These are phyloP conservation scores for Brassica balearica DNA, from an alignment of 441 rosid genomes.

Conservation along the genomic window DNA sequence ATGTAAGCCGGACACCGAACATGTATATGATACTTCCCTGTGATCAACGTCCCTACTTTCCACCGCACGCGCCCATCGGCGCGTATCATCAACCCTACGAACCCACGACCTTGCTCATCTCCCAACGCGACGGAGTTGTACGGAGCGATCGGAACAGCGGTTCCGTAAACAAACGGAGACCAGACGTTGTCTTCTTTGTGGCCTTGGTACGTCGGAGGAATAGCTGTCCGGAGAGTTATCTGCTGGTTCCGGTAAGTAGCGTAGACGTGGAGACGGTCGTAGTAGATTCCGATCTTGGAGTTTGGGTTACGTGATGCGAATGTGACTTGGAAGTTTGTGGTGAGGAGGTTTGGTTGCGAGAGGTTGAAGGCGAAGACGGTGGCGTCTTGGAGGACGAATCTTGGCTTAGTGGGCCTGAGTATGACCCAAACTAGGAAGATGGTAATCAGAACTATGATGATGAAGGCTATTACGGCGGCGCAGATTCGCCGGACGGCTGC, in stretches of 20 bases:
- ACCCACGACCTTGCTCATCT: conserved; percentile 62
- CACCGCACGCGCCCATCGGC: conserved; percentile 87
- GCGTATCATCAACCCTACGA: conserved; percentile 56
- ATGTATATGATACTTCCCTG: conserved; percentile 65
- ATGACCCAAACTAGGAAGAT: conserved; percentile 77
- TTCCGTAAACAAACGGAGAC: conserved; percentile 80
- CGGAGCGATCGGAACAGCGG: conserved; percentile 75
- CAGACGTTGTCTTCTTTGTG: conserved; percentile 73
- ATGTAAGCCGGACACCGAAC: conserved; percentile 71
- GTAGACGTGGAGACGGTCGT: conserved; percentile 75
- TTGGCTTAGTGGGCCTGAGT: conserved; percentile 78
- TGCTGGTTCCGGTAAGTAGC: conserved; percentile 83
- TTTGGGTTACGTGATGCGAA: conserved; percentile 82
- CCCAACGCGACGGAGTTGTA: conserved; percentile 53
- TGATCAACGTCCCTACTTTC: conserved; percentile 69
- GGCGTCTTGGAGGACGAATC: conserved; percentile 88
- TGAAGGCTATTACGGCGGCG: conserved; percentile 54
- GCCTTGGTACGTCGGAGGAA: conserved; percentile 78
- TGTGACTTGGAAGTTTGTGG: conserved; percentile 82
- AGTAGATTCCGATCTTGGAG: conserved; percentile 78
- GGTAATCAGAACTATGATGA: conserved; percentile 54
- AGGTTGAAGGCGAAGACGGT: conserved; percentile 84
- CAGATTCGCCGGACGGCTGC: conserved; percentile 44
- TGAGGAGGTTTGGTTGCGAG: conserved; percentile 67
- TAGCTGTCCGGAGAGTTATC: conserved; percentile 64